These are phyloP conservation scores for Xeromyces bisporus DNA, from an alignment of 495 filamentous ascomycete genomes.

Conservation along the genomic window DNA sequence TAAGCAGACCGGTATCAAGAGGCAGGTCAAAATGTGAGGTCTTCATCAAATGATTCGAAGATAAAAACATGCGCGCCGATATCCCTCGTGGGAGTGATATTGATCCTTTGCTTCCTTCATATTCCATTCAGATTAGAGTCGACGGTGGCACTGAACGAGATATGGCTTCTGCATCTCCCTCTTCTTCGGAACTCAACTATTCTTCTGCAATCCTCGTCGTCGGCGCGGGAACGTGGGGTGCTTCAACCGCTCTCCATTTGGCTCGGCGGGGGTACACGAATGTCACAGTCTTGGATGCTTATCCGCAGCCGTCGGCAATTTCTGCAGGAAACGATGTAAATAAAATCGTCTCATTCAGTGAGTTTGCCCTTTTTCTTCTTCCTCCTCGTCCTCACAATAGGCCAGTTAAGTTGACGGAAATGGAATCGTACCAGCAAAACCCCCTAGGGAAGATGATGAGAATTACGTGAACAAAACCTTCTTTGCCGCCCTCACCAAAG, in stretches of 20 bases:
- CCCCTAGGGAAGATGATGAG: constrained; percentile 10
- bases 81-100: too few relatives aligned
- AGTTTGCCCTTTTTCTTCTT: constrained; percentile 9
- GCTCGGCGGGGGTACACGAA: constrained; percentile 30
- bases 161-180: too few relatives aligned
- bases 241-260: constrained; percentile 31
- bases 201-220: constrained; percentile 19
- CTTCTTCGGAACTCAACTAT: background rate
- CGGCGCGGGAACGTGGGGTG: constrained; percentile 34
- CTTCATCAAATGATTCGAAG: too few relatives aligned
- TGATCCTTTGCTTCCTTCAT: too few relatives aligned
- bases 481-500: constrained; percentile 19
- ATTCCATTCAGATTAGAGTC: too few relatives aligned
- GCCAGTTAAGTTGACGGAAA: too few relatives aligned
- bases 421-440: background rate
- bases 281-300: constrained; percentile 31
- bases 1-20: too few relatives aligned
- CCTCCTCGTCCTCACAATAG: background rate
- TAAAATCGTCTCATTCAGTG: constrained; percentile 36
- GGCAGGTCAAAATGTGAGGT: too few relatives aligned
- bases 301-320: constrained; percentile 30
- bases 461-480: constrained; percentile 20
- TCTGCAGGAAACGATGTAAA: constrained; percentile 39
- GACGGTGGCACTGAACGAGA: too few relatives aligned
- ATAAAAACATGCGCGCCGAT: too few relatives aligned